Evolutionary conservation across 768 basidiomycete genomes (phyloP).

Genomic region (Amanita phalloides): DNA sequence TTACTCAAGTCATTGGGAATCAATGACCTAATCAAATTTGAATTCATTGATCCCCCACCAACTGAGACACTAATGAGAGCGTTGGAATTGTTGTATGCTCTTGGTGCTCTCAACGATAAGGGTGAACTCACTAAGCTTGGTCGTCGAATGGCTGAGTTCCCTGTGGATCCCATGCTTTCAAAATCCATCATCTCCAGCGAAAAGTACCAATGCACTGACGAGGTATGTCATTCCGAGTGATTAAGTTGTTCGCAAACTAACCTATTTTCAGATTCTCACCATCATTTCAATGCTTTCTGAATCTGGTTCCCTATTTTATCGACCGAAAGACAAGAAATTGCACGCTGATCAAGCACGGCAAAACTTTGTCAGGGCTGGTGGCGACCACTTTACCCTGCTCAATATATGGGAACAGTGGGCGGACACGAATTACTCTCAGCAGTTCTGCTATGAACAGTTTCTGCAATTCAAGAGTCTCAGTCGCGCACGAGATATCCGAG

Average conservation of each 20-base stretch:
- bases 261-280: slow-evolving; percentile 61
- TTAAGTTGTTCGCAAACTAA: not conserved
- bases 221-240: slow-evolving; percentile 38
- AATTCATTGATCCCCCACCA: slow-evolving; percentile 97
- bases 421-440: slow-evolving; percentile 93
- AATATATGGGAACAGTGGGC: slow-evolving; percentile 99
- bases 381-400: slow-evolving; percentile 94
- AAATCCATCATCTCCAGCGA: slow-evolving; percentile 96
- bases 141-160: slow-evolving; percentile 96
- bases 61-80: slow-evolving; percentile 96
- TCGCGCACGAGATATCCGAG: slow-evolving; percentile 91
- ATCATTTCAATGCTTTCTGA: slow-evolving; percentile 98
- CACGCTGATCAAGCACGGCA: slow-evolving; percentile 97
- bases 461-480: slow-evolving; percentile 91
- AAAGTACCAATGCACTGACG: slow-evolving; percentile 89
- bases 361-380: slow-evolving; percentile 92
- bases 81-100: slow-evolving; percentile 85
- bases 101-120: slow-evolving; percentile 92
- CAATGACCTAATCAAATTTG: slow-evolving; percentile 96
- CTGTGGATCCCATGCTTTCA: slow-evolving; percentile 95
- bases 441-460: slow-evolving; percentile 95
- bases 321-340: slow-evolving; percentile 96
- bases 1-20: slow-evolving; percentile 95
- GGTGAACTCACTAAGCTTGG: slow-evolving; percentile 98
- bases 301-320: slow-evolving; percentile 88